Evolutionary conservation across 805 yeast species (phyloP), one percentile per base, ranked within the genome.

Genomic region (Candida peoriensis): DNA sequence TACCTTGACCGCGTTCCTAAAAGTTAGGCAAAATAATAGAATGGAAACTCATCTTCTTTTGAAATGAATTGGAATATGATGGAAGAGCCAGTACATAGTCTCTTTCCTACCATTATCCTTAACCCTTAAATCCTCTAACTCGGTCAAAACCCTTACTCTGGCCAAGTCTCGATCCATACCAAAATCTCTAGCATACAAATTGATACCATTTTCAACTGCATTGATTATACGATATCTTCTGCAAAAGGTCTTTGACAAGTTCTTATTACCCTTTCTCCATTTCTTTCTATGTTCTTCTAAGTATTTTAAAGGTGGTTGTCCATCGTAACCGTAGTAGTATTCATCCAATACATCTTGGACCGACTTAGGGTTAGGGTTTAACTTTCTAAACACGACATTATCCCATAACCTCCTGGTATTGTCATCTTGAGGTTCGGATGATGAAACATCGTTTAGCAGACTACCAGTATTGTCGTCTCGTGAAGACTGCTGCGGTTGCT

Each of bases 31-130:
- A 7, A 27, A 35, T 17, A 24, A 12, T 11, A 26, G 15, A 23
- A 13, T 22, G 24, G 14, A 8, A 31, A 18, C 19, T 38, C 36
- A 39, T 37, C 41, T 38, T 39, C 46, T 50, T 42, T 51, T 53
- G 19, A 50, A 32, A 19, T 50, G 53, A 16, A 27, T 36, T 2
- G 58, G 58, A 22, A 54, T 27, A 32, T 54, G 48, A 28, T 52
- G 55, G 41, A 52, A 52, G 16, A 54, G 32, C 58, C 58, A 54
- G 30, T 54, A 54, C 55, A 54, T 50, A 1, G 58, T 47, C 30
- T 52, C 55, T 29, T 48, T 52, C 23, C 46, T 50, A 12, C 58
- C 57, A 32, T 42, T 41, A 2, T 38, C 45, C 32, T 47, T 50
- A 1, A 29, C 28, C 35, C 58, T 44, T 28, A 36, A 15, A 10